These are phyloP conservation scores for Eimeria acervulina DNA, from an alignment of 169 alveolate genomes.

Conservation along the genomic window DNA sequence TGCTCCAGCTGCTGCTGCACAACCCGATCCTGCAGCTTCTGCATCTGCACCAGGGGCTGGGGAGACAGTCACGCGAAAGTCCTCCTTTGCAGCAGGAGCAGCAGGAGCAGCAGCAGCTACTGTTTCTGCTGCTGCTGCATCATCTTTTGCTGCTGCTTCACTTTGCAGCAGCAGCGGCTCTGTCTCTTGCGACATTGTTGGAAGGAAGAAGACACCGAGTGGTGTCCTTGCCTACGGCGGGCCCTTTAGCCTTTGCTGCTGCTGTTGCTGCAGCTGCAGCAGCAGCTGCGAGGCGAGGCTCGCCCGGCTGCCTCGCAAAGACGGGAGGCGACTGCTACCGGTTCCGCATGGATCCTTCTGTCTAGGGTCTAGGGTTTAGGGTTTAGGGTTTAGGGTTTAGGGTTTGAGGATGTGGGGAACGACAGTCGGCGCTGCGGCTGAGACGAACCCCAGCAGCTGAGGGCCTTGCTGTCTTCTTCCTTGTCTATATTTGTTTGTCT, in stretches of 20 bases:
- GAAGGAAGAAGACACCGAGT: not conserved
- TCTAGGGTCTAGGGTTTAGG: not conserved
- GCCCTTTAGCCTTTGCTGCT: not conserved
- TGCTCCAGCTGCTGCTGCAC: not conserved
- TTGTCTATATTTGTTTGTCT: not conserved
- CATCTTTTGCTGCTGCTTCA: slow-evolving; percentile 12
- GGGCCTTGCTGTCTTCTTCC: not conserved
- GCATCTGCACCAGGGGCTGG: not conserved
- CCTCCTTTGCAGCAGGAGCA: not conserved
- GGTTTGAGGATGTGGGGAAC: slow-evolving; percentile 22
- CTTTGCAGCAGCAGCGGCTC: slow-evolving; percentile 43
- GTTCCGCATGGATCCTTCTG: slow-evolving; percentile 10
- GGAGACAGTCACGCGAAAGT: not conserved
- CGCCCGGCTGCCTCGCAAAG: not conserved
- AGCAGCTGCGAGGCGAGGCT: not conserved
- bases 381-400: slow-evolving; percentile 26
- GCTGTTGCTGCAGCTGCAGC: slow-evolving; percentile 36
- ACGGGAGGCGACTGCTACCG: not conserved
- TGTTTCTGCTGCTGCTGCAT: no score
- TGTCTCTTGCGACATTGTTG: not conserved
- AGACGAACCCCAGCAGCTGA: not conserved
- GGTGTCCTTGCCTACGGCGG: not conserved
- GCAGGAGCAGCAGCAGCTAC: not conserved
- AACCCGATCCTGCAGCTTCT: not conserved
- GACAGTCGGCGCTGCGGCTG: not conserved